Percentiles rank a stretch among this genome's conserved stretches.
These are phyloP conservation scores for Paraphoma sp. DNA, from an alignment of 2,329 filamentous ascomycete species.

Conservation along the genomic window DNA sequence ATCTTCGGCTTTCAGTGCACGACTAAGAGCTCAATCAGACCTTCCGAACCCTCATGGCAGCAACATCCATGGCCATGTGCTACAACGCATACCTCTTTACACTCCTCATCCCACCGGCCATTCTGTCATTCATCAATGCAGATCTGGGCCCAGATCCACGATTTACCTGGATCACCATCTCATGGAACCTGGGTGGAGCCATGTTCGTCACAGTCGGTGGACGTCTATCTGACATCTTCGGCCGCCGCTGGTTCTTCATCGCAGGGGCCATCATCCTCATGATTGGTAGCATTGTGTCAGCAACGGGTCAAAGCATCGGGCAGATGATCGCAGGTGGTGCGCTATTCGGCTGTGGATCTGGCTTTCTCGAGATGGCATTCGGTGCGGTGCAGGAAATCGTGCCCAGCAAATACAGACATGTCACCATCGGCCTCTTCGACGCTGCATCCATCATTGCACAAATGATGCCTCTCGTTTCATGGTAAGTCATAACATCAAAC, in stretches of 20 bases:
- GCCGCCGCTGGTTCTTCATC: constrained; percentile 42
- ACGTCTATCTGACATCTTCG: constrained; percentile 51
- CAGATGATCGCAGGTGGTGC: constrained; percentile 52
- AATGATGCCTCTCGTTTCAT: constrained; percentile 41
- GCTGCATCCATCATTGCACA: constrained; percentile 40
- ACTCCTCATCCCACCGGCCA: constrained; percentile 40
- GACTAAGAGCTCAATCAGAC: background rate
- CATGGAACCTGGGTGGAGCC: constrained; percentile 41
- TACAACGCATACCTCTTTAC: constrained; percentile 45
- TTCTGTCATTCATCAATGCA: constrained; percentile 41
- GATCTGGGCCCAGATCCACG: constrained; percentile 40
- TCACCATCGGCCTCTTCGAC: constrained; percentile 47
- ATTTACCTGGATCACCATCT: constrained; percentile 43
- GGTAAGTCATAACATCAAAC: constrained; percentile 11
- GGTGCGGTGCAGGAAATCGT: constrained; percentile 49
- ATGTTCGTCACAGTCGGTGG: constrained; percentile 42
- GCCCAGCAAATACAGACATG: constrained; percentile 48
- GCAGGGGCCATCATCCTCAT: constrained; percentile 44
- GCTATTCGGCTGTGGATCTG: constrained; percentile 50
- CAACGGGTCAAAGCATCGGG: constrained; percentile 48
- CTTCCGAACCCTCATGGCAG: constrained; percentile 31
- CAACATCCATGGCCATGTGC: constrained; percentile 35
- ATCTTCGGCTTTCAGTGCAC: background rate
- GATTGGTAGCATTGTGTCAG: constrained; percentile 49
- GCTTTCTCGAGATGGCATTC: constrained; percentile 51